phyloP scores from a whole-genome alignment of 169 alveolate species.

The Cryptosporidium sp. region DNA sequence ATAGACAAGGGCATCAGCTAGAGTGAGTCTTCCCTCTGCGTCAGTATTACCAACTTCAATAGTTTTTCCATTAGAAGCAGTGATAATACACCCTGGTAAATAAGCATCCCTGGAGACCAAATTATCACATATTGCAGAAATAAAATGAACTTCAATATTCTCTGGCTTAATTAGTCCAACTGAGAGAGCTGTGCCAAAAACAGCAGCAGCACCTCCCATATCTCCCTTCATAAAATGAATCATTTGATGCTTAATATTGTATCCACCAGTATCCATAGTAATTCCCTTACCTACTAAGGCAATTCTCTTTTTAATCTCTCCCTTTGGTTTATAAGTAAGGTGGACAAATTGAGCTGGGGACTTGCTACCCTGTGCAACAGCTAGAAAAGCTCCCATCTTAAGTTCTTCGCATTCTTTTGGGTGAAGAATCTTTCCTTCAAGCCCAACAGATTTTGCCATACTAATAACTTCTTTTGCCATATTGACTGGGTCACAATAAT shows the following conservation, averaged over 20 bases:
- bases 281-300: constrained; percentile 96
- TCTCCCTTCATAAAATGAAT: constrained; percentile 78
- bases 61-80: constrained; percentile 93
- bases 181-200: constrained; percentile 89
- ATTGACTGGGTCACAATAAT: constrained; percentile 86
- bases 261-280: constrained; percentile 94
- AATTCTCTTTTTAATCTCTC: constrained; percentile 77
- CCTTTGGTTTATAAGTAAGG: constrained; percentile 82
- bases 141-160: constrained; percentile 87
- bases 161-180: constrained; percentile 86
- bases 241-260: constrained; percentile 85
- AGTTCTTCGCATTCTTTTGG: constrained; percentile 85
- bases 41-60: constrained; percentile 96
- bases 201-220: constrained; percentile 87
- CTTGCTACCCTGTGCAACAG: constrained; percentile 90
- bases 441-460: constrained; percentile 82
- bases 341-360: constrained; percentile 90
- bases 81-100: constrained; percentile 93
- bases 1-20: constrained; percentile 96
- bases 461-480: constrained; percentile 81
- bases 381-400: constrained; percentile 89
- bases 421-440: constrained; percentile 82
- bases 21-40: constrained; percentile 97
- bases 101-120: constrained; percentile 89
- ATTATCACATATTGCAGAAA: constrained; percentile 93